Base-by-base conservation (phyloP, 2,329 filamentous ascomycete genomes). In the Fusarium verticillioides region DNA sequence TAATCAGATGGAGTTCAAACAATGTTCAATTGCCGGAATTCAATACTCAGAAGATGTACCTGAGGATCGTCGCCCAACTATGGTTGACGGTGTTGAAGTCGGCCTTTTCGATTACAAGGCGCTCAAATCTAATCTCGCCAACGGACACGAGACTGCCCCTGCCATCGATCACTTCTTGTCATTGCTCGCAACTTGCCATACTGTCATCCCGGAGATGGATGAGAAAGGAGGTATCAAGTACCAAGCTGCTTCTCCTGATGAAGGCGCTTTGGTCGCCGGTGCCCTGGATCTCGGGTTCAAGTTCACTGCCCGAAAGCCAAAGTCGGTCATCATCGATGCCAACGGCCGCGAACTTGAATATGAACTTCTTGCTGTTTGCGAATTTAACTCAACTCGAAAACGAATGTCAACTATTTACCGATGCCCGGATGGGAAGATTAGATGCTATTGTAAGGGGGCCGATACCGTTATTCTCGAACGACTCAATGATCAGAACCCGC, bases 1-100 rank as follows among this genome's bases (percentile, higher is more conserved):
- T 84, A 98, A 98, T 80, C 92, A 94, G 88, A 98, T 99, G 96
- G 96, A 98, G 82, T 99, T 98, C 82, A 95, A 95, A 80, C 95
- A 98, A 82, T 97, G 94, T 78, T 93, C 93, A 1, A 98, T 99
- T 79, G 94, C 91, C 32, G 96, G 96, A 32, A 92, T 98, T 60
- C 96, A 97, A 83, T 99, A 99, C 79, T 93, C 94, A 18, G 95
- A 96, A 60, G 94, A 96, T 47, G 91, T 98, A 4, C 93, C 96
- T 0, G 96, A 99, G 82, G 96, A 99, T 80, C 91, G 94, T 64
- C 90, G 94, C 77, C 92, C 94, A 2, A 93, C 91, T 3, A 86
- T 91, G n/a, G 89, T 94, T 74, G 94, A 97, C 78, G 93, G 92
- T 13, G 86, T 90, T 19, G 93, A 94, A 77, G 87, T 91, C 63